These are phyloP conservation scores for Phytopythium litorale DNA, from an alignment of 352 stramenopile genomes.

Conservation along the genomic window DNA sequence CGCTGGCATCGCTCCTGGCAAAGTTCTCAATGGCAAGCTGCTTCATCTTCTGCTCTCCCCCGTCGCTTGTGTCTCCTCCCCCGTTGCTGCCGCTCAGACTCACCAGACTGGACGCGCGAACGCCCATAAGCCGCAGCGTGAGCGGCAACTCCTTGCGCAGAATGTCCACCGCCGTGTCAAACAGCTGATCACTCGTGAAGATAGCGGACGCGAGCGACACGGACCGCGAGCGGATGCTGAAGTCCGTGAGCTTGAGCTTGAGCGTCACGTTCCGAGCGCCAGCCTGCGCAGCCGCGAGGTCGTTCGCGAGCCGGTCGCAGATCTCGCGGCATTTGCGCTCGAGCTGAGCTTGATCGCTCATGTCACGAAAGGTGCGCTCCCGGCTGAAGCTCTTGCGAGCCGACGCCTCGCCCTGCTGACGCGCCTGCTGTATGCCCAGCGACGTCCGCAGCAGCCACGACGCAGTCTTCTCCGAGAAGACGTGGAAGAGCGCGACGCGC, in stretches of 20 bases:
- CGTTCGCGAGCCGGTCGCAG: slow-evolving; percentile 46
- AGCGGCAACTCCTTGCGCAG: slow-evolving; percentile 63
- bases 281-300: slow-evolving; percentile 40
- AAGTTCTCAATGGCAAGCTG: slow-evolving; percentile 52
- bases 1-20: slow-evolving; percentile 8
- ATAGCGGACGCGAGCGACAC: slow-evolving; percentile 38
- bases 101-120: slow-evolving; percentile 50
- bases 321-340: slow-evolving; percentile 67
- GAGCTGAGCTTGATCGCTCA: slow-evolving; percentile 37
- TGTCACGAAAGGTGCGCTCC: slow-evolving; percentile 59
- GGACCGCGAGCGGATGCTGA: slow-evolving; percentile 50
- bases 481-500: slow-evolving; percentile 51
- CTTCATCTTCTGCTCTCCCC: slow-evolving; percentile 25
- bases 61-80: slow-evolving; percentile 4
- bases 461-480: slow-evolving; percentile 68
- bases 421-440: slow-evolving; percentile 50
- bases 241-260: slow-evolving; percentile 70
- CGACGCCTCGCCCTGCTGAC: slow-evolving; percentile 27
- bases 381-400: slow-evolving; percentile 80
- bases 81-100: slow-evolving; percentile 5
- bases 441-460: slow-evolving; percentile 68
- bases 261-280: slow-evolving; percentile 60
- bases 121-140: slow-evolving; percentile 60
- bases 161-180: slow-evolving; percentile 36
- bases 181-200: slow-evolving; percentile 43